Evolutionary conservation across 2,329 filamentous ascomycete genomes (phyloP).

Genomic region (Simplicillium sp.): DNA sequence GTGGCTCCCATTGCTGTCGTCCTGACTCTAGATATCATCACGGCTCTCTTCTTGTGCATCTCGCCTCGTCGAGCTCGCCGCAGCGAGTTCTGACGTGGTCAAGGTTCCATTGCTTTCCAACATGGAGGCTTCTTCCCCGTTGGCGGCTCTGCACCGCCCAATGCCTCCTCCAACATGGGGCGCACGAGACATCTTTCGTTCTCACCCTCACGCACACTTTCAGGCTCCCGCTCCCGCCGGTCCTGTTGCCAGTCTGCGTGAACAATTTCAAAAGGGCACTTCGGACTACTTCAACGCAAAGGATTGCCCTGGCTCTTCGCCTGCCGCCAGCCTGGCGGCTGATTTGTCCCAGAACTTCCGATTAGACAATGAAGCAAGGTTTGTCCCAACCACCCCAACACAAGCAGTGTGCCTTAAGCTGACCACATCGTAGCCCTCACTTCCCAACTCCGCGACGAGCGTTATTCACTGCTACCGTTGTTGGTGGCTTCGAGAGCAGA

Average conservation of each 20-base stretch:
- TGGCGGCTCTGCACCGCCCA: conserved; percentile 83
- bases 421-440: conserved; percentile 20
- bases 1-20: no score
- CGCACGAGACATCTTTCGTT: conserved; percentile 40
- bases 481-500: conserved; percentile 23
- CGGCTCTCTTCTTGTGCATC: conserved; percentile 6
- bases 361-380: conserved; percentile 80
- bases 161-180: conserved; percentile 52
- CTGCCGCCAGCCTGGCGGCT: conserved; percentile 80
- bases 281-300: conserved; percentile 78
- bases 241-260: conserved; percentile 65
- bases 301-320: conserved; percentile 74
- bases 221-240: conserved; percentile 42
- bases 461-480: conserved; percentile 28
- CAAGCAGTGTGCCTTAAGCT: not conserved
- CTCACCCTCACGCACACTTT: conserved; percentile 37
- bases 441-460: conserved; percentile 31
- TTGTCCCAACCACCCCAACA: conserved; percentile 20
- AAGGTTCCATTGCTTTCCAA: conserved; percentile 7
- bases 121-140: conserved; percentile 91
- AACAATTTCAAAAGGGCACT: conserved; percentile 50
- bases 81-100: no score
- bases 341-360: conserved; percentile 97
- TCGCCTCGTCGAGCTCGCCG: no score
- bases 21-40: no score